A percentile compares a stretch with the other conserved stretches of the same genome.
phyloP scores from a whole-genome alignment of 257 asterid genomes.

The Przewalskia tangutica region DNA sequence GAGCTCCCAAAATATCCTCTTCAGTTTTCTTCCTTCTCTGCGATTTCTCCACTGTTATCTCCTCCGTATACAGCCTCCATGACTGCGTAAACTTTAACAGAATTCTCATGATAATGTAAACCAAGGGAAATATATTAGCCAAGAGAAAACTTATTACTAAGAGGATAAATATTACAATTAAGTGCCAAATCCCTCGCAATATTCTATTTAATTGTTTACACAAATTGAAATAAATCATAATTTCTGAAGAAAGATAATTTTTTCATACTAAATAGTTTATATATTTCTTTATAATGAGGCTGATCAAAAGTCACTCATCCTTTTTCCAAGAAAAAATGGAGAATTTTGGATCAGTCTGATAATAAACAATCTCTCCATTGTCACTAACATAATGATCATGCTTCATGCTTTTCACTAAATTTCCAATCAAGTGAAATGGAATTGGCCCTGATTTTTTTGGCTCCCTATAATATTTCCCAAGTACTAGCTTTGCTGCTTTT shows the following conservation, averaged over 20 bases:
- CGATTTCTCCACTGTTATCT: too few relatives aligned
- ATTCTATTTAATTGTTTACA: background rate
- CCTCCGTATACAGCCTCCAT: too few relatives aligned
- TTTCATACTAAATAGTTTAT: background rate
- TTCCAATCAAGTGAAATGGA: slow-evolving; percentile 48
- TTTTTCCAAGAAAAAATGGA: background rate
- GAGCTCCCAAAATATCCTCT: too few relatives aligned
- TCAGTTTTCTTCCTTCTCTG: too few relatives aligned
- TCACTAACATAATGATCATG: slow-evolving; percentile 70
- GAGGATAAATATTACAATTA: background rate
- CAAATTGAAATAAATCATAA: background rate
- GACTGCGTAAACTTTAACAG: too few relatives aligned
- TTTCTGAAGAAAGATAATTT: background rate
- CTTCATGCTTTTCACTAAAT: slow-evolving; percentile 41
- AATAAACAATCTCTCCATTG: slow-evolving; percentile 60
- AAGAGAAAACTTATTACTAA: too few relatives aligned
- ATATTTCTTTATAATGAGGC: background rate
- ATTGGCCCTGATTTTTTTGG: slow-evolving; percentile 60
- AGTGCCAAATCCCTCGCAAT: background rate
- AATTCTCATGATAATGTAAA: too few relatives aligned
- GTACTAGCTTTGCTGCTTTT: slow-evolving; percentile 44
- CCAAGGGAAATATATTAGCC: too few relatives aligned
- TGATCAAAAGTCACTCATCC: background rate
- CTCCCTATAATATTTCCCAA: slow-evolving; percentile 70
- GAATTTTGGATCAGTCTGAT: slow-evolving; percentile 46